Base-by-base conservation (phyloP, 257 asterid species). In the Solanum tarijense region DNA sequence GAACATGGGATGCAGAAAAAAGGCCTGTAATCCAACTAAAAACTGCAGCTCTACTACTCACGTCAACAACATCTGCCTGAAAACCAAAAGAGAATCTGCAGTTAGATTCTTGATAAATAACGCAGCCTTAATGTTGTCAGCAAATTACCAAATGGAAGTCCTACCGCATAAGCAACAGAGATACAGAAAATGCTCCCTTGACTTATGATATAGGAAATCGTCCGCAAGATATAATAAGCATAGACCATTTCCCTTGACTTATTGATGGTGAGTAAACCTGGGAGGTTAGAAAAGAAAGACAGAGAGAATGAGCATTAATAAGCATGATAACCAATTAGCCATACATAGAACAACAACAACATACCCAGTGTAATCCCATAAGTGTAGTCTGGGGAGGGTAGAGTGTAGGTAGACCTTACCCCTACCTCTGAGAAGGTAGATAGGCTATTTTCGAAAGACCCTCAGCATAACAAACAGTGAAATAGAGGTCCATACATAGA, bases 141-240 rank as follows among this genome's bases (percentile, higher is more conserved):
- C 23, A 58, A 83, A 36, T 79, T 23, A 74, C 35, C 13, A 74
- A 86, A 87, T 73, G 89, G 85, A 91, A 36, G 6, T 55, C 93
- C 94, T 94, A 96, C 99, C 83, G 94, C 95, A 89, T 96, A 96
- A 88, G 98, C 98, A 89, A 95, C 95, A 65, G 99, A 86, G 89
- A 96, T 94, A 91, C 96, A 93, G 94, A 95, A 95, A 90, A 96
- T 93, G 94, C 95, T 96, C 91, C 99, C 99, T 90, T 96, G 98
- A 94, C 98, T 95, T 87, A 96, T 89, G 91, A 95, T 93, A 41
- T 88, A 88, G 75, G 98, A 95, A 85, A 96, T 27, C 18, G 97
- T 95, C 66, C 98, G 95, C 87, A 96, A 87, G 83, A 88, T 89
- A 83, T 94, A 95, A 88, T 93, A 96, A 84, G 98, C 96, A 83